phyloP scores from a whole-genome alignment of 2,329 filamentous ascomycete genomes.

The Fusarium mexicanum region DNA sequence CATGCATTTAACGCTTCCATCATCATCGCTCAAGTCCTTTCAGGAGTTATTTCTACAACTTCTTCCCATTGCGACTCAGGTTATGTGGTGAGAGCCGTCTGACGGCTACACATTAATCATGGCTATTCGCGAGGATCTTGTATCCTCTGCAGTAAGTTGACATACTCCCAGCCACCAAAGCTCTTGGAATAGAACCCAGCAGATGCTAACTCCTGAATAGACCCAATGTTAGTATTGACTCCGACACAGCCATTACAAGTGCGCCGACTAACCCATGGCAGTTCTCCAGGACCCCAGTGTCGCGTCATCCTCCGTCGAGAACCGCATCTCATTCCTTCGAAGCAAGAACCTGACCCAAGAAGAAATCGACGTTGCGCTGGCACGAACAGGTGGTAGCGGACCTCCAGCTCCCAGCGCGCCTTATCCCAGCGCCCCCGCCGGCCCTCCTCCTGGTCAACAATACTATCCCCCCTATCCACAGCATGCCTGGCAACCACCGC shows the following conservation, averaged over 20 bases:
- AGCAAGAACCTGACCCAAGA: conserved; percentile 98
- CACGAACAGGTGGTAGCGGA: conserved; percentile 73
- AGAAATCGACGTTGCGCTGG: conserved; percentile 87
- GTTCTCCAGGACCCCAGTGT: conserved; percentile 96
- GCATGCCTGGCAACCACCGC: conserved; percentile 67
- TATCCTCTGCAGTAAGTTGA: conserved; percentile 77
- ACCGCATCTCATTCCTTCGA: conserved; percentile 89
- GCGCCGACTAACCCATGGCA: conserved; percentile 50
- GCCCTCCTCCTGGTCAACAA: conserved; percentile 56
- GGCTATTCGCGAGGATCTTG: conserved; percentile 93
- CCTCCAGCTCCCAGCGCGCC: conserved; percentile 53
- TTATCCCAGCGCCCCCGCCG: conserved; percentile 56
- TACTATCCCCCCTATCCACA: conserved; percentile 61
- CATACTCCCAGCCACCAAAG: conserved; percentile 5
- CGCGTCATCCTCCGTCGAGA: conserved; percentile 88
- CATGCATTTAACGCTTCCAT: conserved; percentile 42
- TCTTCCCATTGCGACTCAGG: conserved; percentile 13
- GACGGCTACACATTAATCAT: conserved; percentile 55
- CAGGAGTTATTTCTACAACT: neutral
- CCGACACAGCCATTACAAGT: neutral
- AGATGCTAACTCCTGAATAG: conserved; percentile 41
- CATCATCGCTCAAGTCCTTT: conserved; percentile 23
- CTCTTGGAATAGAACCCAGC: neutral
- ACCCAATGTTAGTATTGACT: conserved; percentile 54
- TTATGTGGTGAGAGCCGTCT: conserved; percentile 40